Conservation (phyloP, 192 early-diverging fungal genomes). For the Linnemannia zychae region DNA sequence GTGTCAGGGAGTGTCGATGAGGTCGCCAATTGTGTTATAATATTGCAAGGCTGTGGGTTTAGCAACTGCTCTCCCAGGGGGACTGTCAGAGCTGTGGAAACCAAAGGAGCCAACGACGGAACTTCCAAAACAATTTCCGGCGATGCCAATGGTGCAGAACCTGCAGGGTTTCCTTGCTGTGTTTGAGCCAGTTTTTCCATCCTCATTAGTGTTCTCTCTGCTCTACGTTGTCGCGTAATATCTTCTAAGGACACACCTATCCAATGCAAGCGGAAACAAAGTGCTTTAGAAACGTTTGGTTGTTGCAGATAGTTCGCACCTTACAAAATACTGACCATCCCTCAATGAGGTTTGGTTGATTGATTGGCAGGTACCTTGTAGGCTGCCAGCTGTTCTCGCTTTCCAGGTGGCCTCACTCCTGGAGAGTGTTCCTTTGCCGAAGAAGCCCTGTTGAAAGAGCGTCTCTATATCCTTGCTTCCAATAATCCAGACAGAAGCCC, state of each 20-base stretch:
- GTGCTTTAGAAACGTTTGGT: too few relatives aligned
- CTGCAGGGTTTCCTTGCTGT: background rate
- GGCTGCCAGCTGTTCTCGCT: constrained; percentile 33
- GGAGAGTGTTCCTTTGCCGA: constrained; percentile 84
- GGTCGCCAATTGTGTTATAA: background rate
- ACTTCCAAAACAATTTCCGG: too few relatives aligned
- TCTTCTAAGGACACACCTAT: constrained; percentile 52
- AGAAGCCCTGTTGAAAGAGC: constrained; percentile 77
- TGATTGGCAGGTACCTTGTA: constrained; percentile 19
- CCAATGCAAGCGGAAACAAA: background rate
- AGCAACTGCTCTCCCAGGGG: background rate
- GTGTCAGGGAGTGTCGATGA: background rate
- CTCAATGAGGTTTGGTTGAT: too few relatives aligned
- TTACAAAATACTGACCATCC: too few relatives aligned
- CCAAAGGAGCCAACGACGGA: background rate
- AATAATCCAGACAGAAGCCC: constrained; percentile 38
- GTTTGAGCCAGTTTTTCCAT: constrained; percentile 9
- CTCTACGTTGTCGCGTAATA: constrained; percentile 54
- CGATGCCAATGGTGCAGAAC: background rate
- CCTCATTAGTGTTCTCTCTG: constrained; percentile 34
- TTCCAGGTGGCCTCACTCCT: constrained; percentile 86
- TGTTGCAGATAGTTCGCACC: too few relatives aligned
- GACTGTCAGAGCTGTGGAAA: background rate
- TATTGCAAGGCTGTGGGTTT: background rate
- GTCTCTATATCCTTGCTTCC: constrained; percentile 39